Evolutionary conservation across 257 asterid genomes (phyloP).

Genomic region (Euphrasia confusa): DNA sequence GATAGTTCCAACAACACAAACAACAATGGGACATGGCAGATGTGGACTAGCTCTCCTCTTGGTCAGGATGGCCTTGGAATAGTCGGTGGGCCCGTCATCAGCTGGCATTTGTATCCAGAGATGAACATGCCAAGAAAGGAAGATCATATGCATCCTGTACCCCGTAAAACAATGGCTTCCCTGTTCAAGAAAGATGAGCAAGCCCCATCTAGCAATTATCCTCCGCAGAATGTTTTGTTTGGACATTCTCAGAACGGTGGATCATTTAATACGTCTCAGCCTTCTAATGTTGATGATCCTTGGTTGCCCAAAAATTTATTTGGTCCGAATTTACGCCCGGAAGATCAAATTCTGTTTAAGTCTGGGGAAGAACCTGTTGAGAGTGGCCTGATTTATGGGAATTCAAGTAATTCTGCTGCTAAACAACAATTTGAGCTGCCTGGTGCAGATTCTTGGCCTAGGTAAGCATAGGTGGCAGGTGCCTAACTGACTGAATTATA

Average conservation of each 20-base stretch:
- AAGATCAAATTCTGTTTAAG: slow-evolving; percentile 43
- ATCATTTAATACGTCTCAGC: slow-evolving; percentile 37
- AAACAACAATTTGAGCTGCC: slow-evolving; percentile 48
- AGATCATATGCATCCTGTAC: slow-evolving; percentile 48
- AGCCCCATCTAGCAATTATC: slow-evolving; percentile 39
- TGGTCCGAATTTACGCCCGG: slow-evolving; percentile 44
- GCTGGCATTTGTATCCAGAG: slow-evolving; percentile 70
- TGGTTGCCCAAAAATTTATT: slow-evolving; percentile 57
- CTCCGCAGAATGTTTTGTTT: slow-evolving; percentile 45
- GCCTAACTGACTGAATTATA: neutral
- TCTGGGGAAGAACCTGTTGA: slow-evolving; percentile 50
- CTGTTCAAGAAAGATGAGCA: slow-evolving; percentile 77
- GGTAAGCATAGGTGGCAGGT: slow-evolving; percentile 41
- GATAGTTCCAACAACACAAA: slow-evolving; percentile 29
- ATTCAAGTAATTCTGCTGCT: slow-evolving; percentile 36
- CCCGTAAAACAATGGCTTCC: slow-evolving; percentile 91
- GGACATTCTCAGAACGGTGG: slow-evolving; percentile 69
- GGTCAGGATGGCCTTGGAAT: slow-evolving; percentile 77
- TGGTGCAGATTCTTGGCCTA: slow-evolving; percentile 59
- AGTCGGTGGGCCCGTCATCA: slow-evolving; percentile 51
- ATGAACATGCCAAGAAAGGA: slow-evolving; percentile 49
- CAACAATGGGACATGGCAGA: slow-evolving; percentile 48
- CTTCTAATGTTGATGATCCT: slow-evolving; percentile 48
- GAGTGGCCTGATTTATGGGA: slow-evolving; percentile 36
- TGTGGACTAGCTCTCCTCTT: slow-evolving; percentile 69